These are phyloP conservation scores for Tuber microsphaerosporum DNA, from an alignment of 495 filamentous ascomycete species.

Conservation along the genomic window DNA sequence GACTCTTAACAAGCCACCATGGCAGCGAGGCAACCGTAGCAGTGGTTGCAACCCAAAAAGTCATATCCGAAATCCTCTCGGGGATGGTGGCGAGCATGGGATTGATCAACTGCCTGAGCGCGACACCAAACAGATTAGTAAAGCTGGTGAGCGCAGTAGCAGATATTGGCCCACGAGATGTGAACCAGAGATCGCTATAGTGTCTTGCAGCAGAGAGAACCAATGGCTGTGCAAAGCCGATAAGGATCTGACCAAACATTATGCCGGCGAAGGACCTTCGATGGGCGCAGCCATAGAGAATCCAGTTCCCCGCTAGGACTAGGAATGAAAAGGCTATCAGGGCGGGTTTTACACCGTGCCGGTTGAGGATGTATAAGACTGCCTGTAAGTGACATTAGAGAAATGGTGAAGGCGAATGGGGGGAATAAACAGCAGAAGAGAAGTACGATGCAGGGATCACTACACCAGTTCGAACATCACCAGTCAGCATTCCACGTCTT, in stretches of 20 bases:
- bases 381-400: constrained; percentile 43
- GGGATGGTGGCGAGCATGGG: constrained; percentile 61
- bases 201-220: constrained; percentile 81
- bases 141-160: constrained; percentile 80
- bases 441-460: constrained; percentile 60
- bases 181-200: constrained; percentile 94
- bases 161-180: constrained; percentile 68
- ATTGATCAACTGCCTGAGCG: constrained; percentile 75
- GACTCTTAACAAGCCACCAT: constrained; percentile 74
- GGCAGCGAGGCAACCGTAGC: constrained; percentile 66
- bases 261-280: constrained; percentile 61
- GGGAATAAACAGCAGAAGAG: not conserved
- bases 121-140: constrained; percentile 81
- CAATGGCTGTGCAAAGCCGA: constrained; percentile 84
- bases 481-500: not conserved
- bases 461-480: not conserved
- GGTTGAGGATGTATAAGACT: constrained; percentile 73
- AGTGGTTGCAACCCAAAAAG: constrained; percentile 79
- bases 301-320: constrained; percentile 78
- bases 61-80: constrained; percentile 63
- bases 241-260: constrained; percentile 92
- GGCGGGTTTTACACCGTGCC: constrained; percentile 68
- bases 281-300: constrained; percentile 75
- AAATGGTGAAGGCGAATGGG: not conserved
- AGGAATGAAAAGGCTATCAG: constrained; percentile 67